Conservation (phyloP, 495 filamentous ascomycete species). For the Penicillium silybi region DNA sequence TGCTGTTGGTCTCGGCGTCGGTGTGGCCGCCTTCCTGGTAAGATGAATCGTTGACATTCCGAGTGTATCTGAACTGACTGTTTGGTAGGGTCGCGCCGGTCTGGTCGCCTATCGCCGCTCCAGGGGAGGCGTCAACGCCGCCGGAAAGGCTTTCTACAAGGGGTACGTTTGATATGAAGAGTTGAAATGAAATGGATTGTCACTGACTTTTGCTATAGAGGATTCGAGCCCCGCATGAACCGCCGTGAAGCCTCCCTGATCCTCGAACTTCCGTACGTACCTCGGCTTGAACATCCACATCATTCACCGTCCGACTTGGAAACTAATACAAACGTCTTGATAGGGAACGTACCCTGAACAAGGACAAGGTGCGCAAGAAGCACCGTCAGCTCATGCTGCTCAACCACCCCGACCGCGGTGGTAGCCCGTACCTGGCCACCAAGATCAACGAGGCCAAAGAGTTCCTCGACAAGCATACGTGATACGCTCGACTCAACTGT, state of each 20-base stretch:
- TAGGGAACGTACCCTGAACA: slow-evolving; percentile 80
- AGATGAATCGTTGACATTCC: slow-evolving; percentile 18
- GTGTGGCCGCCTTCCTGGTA: slow-evolving; percentile 74
- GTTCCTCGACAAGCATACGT: slow-evolving; percentile 73
- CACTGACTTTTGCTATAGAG: slow-evolving; percentile 36
- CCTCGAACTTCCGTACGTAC: slow-evolving; percentile 76
- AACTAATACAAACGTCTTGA: slow-evolving; percentile 10
- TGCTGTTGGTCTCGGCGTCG: slow-evolving; percentile 74
- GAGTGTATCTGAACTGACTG: slow-evolving; percentile 8
- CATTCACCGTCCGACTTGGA: neutral
- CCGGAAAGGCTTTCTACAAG: slow-evolving; percentile 93
- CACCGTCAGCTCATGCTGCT: slow-evolving; percentile 95
- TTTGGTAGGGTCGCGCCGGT: slow-evolving; percentile 77
- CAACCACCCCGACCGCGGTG: slow-evolving; percentile 96
- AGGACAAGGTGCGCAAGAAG: slow-evolving; percentile 92
- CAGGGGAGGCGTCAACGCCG: slow-evolving; percentile 65
- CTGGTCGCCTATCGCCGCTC: slow-evolving; percentile 83
- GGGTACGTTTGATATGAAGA: slow-evolving; percentile 42
- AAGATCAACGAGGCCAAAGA: slow-evolving; percentile 99
- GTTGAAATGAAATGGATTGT: neutral
- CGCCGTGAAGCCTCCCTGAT: slow-evolving; percentile 87
- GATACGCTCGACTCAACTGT: slow-evolving; percentile 1
- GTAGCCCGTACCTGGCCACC: slow-evolving; percentile 91
- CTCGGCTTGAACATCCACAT: neutral
- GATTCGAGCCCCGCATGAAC: slow-evolving; percentile 93